Percentiles rank a stretch among this genome's conserved stretches.
These are phyloP conservation scores for Mortierella sp. DNA, from an alignment of 371 early-diverging fungal genomes.

Conservation along the genomic window DNA sequence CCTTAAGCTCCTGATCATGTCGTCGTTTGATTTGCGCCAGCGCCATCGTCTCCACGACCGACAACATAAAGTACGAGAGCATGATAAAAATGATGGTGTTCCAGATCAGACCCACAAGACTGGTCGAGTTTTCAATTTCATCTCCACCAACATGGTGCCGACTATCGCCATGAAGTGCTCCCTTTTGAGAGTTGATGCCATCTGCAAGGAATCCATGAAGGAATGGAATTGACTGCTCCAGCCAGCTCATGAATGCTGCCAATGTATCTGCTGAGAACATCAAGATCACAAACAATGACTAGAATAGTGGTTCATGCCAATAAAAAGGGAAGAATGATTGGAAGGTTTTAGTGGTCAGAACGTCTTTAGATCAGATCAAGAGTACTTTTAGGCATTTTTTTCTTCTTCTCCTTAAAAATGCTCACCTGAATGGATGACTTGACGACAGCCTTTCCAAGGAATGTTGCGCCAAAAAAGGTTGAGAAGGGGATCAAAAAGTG, in stretches of 20 bases:
- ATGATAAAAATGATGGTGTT: conserved; percentile 80
- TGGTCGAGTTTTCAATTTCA: conserved; percentile 39
- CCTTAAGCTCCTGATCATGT: conserved; percentile 57
- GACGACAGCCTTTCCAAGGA: conserved; percentile 90
- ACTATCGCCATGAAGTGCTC: conserved; percentile 44
- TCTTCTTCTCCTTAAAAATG: background rate
- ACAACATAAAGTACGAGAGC: conserved; percentile 84
- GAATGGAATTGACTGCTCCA: conserved; percentile 59
- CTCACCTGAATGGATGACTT: conserved; percentile 84
- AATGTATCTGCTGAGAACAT: conserved; percentile 78
- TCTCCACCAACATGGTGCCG: conserved; percentile 19
- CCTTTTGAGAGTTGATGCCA: conserved; percentile 61
- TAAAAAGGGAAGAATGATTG: background rate
- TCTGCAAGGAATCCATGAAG: conserved; percentile 60
- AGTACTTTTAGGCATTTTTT: background rate
- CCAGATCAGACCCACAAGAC: conserved; percentile 72
- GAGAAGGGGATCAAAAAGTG: conserved; percentile 88
- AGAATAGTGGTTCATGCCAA: background rate
- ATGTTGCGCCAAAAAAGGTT: conserved; percentile 94
- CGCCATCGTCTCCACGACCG: conserved; percentile 86
- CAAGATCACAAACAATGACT: conserved; percentile 59
- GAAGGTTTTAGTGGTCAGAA: background rate
- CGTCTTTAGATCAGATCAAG: background rate
- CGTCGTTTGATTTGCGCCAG: conserved; percentile 66
- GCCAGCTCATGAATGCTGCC: conserved; percentile 58